Conservation (phyloP, 2,329 filamentous ascomycete genomes). For the Paecilomyces dactylethromorphus region DNA sequence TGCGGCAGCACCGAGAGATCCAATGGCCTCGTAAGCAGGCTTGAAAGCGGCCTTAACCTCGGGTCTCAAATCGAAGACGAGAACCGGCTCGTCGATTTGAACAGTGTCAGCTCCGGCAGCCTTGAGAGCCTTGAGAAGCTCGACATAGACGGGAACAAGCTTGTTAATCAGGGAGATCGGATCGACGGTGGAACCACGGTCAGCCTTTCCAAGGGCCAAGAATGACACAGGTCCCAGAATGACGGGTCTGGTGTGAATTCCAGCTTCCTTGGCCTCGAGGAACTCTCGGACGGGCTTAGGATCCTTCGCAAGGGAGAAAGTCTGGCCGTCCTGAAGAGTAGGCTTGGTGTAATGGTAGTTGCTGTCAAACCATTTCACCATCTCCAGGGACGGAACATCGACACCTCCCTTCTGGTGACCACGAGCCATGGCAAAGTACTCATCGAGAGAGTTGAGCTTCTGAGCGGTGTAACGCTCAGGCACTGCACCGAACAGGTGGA, state of each 20-base stretch:
- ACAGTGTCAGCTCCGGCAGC: slow-evolving; percentile 91
- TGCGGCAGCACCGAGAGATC: slow-evolving; percentile 63
- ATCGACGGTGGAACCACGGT: slow-evolving; percentile 86
- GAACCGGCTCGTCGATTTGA: slow-evolving; percentile 95
- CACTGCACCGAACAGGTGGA: slow-evolving; percentile 90
- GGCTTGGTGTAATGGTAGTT: slow-evolving; percentile 99
- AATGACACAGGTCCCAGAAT: slow-evolving; percentile 94
- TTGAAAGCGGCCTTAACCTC: slow-evolving; percentile 97
- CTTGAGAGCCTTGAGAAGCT: slow-evolving; percentile 91
- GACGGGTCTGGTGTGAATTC: slow-evolving; percentile 87
- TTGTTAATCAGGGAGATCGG: slow-evolving; percentile 91
- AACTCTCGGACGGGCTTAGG: slow-evolving; percentile 95
- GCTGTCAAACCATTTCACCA: slow-evolving; percentile 99
- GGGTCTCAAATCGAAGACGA: slow-evolving; percentile 86
- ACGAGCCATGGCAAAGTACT: slow-evolving; percentile 99
- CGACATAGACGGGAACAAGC: slow-evolving; percentile 88
- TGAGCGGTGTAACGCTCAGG: slow-evolving; percentile 91
- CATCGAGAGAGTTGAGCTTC: slow-evolving; percentile 79
- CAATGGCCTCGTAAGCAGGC: slow-evolving; percentile 88
- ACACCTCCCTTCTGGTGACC: slow-evolving; percentile 69
- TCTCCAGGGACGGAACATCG: slow-evolving; percentile 55
- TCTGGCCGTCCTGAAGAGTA: slow-evolving; percentile 93
- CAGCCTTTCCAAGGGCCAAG: slow-evolving; percentile 95
- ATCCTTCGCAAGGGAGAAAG: slow-evolving; percentile 77
- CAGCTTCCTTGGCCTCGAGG: slow-evolving; percentile 95